A percentile compares a stretch with the other conserved stretches of the same genome.
These are phyloP conservation scores for Dictyostelium citrinum DNA, from an alignment of 78 protist species.

Conservation along the genomic window DNA sequence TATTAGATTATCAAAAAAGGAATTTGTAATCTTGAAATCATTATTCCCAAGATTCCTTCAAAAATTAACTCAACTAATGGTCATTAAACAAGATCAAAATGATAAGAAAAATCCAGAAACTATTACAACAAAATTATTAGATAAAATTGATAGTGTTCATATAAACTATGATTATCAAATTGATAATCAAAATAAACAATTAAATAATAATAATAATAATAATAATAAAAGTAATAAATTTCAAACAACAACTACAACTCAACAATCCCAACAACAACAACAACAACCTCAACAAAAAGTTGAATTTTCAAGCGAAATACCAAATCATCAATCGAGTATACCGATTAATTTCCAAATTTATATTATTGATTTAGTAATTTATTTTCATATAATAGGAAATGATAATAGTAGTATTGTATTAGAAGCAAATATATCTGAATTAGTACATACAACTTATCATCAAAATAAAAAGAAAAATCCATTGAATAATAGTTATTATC, in stretches of 20 bases:
- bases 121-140: not conserved
- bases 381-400: not conserved
- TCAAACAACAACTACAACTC: not conserved
- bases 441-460: constrained; percentile 11
- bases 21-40: not conserved
- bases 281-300: constrained; percentile 1
- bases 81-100: not conserved
- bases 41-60: not conserved
- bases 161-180: not conserved
- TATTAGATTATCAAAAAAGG: not conserved
- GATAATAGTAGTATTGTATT: not conserved
- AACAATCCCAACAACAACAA: not conserved
- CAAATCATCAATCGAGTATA: not conserved
- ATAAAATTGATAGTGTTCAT: not conserved
- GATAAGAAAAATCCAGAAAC: not conserved
- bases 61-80: not conserved
- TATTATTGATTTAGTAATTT: not conserved
- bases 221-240: not conserved
- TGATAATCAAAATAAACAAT: not conserved
- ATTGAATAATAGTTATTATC: not conserved
- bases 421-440: constrained; percentile 7
- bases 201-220: no score
- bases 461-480: not conserved
- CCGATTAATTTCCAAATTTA: constrained; percentile 17
- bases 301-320: not conserved